Conservation (phyloP, 306 rosid species). For the Potentilla sterilis region DNA sequence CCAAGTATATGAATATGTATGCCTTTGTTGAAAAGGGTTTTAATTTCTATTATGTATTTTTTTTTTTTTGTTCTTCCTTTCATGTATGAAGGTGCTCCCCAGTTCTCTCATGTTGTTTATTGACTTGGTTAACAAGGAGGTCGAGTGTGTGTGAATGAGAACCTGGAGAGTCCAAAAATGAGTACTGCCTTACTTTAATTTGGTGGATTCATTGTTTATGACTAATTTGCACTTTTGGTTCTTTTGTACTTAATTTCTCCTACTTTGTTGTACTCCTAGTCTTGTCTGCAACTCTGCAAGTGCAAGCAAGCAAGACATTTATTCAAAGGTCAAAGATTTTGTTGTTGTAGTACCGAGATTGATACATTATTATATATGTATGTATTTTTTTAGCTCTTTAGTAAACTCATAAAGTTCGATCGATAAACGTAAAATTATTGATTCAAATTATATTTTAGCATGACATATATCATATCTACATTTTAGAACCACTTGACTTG, state of each 20-base stretch:
- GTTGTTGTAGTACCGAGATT: slow-evolving; percentile 59
- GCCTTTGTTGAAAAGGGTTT: slow-evolving; percentile 14
- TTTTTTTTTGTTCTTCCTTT: slow-evolving; percentile 3
- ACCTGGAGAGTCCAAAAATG: slow-evolving; percentile 45
- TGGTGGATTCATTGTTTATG: background rate
- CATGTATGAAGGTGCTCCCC: slow-evolving; percentile 29
- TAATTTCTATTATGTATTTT: slow-evolving; percentile 2
- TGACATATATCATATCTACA: too few species aligned
- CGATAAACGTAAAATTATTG: too few species aligned
- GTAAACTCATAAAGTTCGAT: too few species aligned
- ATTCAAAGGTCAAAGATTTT: slow-evolving; percentile 54
- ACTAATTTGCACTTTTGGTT: background rate
- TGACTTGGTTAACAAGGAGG: slow-evolving; percentile 27
- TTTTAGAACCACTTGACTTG: too few species aligned
- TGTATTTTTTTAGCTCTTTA: too few species aligned
- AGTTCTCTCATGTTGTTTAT: slow-evolving; percentile 16
- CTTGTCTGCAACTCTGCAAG: slow-evolving; percentile 31
- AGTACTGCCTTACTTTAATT: slow-evolving; percentile 35
- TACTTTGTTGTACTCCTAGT: slow-evolving; percentile 29
- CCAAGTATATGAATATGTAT: slow-evolving; percentile 7
- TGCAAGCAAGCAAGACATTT: slow-evolving; percentile 24
- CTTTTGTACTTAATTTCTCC: slow-evolving; percentile 12
- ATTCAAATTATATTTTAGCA: too few species aligned
- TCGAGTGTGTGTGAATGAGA: slow-evolving; percentile 58
- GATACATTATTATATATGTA: slow-evolving; percentile 28